A percentile compares a stretch with the other conserved stretches of the same genome.
Evolutionary conservation across 352 stramenopile species (phyloP).

Genomic region (Pythium dissotocum): DNA sequence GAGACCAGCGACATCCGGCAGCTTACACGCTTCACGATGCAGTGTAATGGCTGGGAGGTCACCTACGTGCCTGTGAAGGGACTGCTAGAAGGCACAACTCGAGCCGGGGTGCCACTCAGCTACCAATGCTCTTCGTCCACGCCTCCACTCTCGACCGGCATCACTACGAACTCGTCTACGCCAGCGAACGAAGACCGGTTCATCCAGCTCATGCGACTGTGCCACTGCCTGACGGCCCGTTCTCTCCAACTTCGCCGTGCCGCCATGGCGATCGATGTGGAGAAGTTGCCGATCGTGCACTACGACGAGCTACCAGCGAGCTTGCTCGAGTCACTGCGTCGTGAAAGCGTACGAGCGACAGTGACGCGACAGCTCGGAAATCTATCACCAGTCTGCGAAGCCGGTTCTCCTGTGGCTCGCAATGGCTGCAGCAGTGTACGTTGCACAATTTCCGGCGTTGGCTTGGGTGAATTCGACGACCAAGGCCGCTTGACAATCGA

Average conservation of each 20-base stretch:
- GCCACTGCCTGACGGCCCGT: slow-evolving; percentile 53
- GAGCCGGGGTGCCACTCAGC: background rate
- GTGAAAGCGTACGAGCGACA: slow-evolving; percentile 17
- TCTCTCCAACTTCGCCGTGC: slow-evolving; percentile 49
- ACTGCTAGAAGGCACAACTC: slow-evolving; percentile 7
- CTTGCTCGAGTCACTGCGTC: slow-evolving; percentile 42
- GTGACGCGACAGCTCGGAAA: slow-evolving; percentile 18
- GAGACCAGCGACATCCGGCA: slow-evolving; percentile 42
- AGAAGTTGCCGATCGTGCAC: slow-evolving; percentile 50
- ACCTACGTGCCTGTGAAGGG: slow-evolving; percentile 18
- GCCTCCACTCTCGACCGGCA: background rate
- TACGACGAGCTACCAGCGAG: slow-evolving; percentile 50
- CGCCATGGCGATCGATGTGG: slow-evolving; percentile 36
- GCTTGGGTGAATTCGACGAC: slow-evolving; percentile 38
- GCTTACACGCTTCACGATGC: slow-evolving; percentile 43
- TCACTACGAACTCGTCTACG: background rate
- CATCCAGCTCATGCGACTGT: slow-evolving; percentile 40
- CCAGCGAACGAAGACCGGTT: slow-evolving; percentile 5
- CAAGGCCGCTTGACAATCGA: slow-evolving; percentile 43
- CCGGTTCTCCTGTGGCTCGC: background rate
- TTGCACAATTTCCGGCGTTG: slow-evolving; percentile 43
- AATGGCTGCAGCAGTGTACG: background rate
- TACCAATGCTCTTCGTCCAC: background rate
- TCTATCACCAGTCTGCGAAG: background rate
- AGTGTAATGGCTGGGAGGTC: slow-evolving; percentile 11